Conservation (phyloP, 2,329 filamentous ascomycete genomes). For the Aquanectria penicillioides region DNA sequence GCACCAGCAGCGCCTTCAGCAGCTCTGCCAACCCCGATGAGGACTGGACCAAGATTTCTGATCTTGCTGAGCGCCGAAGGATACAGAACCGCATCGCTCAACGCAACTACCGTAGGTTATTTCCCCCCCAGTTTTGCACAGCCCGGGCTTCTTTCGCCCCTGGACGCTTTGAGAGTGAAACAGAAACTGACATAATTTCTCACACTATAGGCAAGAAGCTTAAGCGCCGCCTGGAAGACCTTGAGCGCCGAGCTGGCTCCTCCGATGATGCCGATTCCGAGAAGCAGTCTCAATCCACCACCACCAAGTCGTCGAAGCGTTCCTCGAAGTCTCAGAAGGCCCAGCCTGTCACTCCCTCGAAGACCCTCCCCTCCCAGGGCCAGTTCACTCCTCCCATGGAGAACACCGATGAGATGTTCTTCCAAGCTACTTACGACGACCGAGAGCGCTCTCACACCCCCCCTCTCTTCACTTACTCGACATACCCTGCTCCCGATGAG, state of each 20-base stretch:
- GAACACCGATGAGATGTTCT: constrained; percentile 73
- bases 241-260: constrained; percentile 78
- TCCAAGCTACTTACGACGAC: constrained; percentile 68
- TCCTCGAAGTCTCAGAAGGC: constrained; percentile 44
- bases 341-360: constrained; percentile 43
- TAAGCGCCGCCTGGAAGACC: constrained; percentile 87
- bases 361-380: constrained; percentile 55
- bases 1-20: constrained; percentile 94
- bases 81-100: constrained; percentile 99
- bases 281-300: constrained; percentile 40
- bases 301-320: constrained; percentile 46
- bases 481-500: constrained; percentile 75
- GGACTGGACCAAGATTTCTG: constrained; percentile 99
- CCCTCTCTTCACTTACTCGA: constrained; percentile 72
- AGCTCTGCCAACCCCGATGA: constrained; percentile 94
- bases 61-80: constrained; percentile 90
- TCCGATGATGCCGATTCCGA: constrained; percentile 57
- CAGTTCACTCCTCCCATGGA: constrained; percentile 72
- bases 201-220: constrained; percentile 82
- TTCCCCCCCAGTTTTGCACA: background rate
- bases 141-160: constrained; percentile 8
- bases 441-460: constrained; percentile 78
- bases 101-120: constrained; percentile 87
- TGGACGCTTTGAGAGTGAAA: background rate
- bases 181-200: constrained; percentile 25